phyloP scores from a whole-genome alignment of 441 rosid species.

The Codiaeum variegatum region DNA sequence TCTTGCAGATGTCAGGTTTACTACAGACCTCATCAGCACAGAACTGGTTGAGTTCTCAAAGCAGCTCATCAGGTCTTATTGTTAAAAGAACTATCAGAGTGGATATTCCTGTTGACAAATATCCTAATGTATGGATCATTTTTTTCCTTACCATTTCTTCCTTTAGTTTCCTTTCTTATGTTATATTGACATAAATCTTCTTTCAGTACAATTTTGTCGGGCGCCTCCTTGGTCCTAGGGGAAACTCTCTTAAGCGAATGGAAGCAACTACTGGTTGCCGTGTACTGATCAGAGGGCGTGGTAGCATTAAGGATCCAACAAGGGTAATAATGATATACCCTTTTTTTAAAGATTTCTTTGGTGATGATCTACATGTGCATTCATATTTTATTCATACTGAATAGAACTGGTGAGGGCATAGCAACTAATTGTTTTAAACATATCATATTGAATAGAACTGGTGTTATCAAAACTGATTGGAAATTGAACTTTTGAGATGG shows the following conservation, averaged over 20 bases:
- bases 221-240: conserved; percentile 97
- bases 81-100: conserved; percentile 87
- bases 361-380: background rate
- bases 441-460: too few relatives aligned
- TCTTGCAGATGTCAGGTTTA: conserved; percentile 63
- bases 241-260: conserved; percentile 93
- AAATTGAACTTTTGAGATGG: too few relatives aligned
- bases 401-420: background rate
- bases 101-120: conserved; percentile 85
- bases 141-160: background rate
- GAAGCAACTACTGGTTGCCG: conserved; percentile 95
- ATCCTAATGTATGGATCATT: conserved; percentile 65
- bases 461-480: too few relatives aligned
- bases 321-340: conserved; percentile 50
- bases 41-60: conserved; percentile 76
- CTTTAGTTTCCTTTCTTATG: background rate
- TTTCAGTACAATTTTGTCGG: conserved; percentile 96
- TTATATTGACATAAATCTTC: conserved; percentile 20
- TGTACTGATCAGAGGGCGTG: conserved; percentile 91
- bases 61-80: conserved; percentile 80
- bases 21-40: conserved; percentile 62
- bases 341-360: background rate
- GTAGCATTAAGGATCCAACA: conserved; percentile 89
- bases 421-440: too few relatives aligned
- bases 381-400: background rate